Base-by-base conservation (phyloP, 257 asterid genomes). In the Solanum clarkiae region DNA sequence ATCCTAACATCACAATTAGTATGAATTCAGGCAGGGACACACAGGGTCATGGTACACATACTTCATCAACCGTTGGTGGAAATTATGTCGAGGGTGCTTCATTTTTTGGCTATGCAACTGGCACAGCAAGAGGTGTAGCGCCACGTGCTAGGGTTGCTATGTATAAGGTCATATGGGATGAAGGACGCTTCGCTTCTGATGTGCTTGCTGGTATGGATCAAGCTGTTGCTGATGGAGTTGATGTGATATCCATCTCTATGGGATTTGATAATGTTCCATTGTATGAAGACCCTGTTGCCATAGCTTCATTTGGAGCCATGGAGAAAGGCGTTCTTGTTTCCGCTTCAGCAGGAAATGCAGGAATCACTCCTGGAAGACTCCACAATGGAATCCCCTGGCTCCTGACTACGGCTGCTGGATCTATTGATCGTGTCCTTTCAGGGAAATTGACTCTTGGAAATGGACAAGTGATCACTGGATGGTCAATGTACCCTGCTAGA, bases 371-470 rank as follows among this genome's bases (percentile, higher is more conserved):
- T 6, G 91, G 71, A 18, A 83, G 79, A 2, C 18, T 92, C 20
- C 91, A 90, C 47, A 91, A 91, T 62, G 93, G 93, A 3, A 88
- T 90, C 86, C 95, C 97, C 0, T 93, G 97, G 95, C 92, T 89
- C 0, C 86, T 93, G 24, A 88, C 91, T 15, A 90, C 87, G 0
- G 97, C 93, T 51, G 85, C 94, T 1, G 94, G 97, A 7, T 88
- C 93, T 0, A 85, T 89, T 5, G 97, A 91, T 56, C 91, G 94
- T 6, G 86, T 91, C 92, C 87, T 87, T 14, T 68, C 91, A 0
- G 95, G 97, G 12, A 56, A 26, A 7, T 49, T 93, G 79, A 87
- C 89, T 0, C 45, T 91, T 29, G 96, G 92, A 12, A 89, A 87
- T 45, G 89, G 90, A 0, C 1, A 24, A 18, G 83, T 83, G 22